These are phyloP conservation scores for Sclerotinia trifoliorum DNA, from an alignment of 2,329 filamentous ascomycete genomes.

Conservation along the genomic window DNA sequence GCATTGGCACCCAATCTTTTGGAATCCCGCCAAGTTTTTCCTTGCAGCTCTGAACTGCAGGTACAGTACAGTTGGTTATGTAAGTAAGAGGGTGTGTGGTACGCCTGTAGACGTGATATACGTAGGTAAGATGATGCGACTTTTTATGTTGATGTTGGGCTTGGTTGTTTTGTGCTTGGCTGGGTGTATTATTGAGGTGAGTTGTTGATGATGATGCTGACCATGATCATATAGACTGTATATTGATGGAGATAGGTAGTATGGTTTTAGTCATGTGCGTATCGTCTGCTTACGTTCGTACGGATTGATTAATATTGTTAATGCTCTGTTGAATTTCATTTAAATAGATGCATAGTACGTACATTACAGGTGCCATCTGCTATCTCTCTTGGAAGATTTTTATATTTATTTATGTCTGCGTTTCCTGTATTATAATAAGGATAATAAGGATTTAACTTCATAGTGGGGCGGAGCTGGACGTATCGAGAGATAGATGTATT, in stretches of 20 bases:
- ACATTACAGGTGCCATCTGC: no score
- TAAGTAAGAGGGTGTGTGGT: no score
- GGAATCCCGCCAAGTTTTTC: not conserved
- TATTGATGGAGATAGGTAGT: not conserved
- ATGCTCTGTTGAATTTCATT: no score
- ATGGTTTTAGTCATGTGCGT: no score
- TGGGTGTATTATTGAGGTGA: not conserved
- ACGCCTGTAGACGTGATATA: no score
- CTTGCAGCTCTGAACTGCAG: not conserved
- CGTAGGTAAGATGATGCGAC: no score
- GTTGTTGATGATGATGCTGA: not conserved
- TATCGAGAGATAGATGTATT: not conserved
- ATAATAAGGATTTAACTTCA: not conserved
- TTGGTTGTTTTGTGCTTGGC: not conserved
- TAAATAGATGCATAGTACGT: no score
- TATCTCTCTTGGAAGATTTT: no score
- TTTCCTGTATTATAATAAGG: not conserved
- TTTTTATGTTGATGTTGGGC: not conserved
- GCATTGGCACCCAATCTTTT: not conserved
- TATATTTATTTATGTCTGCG: not conserved
- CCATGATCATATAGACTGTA: not conserved
- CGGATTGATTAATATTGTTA: not conserved
- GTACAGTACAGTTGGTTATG: not conserved
- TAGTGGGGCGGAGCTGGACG: no score
- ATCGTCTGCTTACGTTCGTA: no score